phyloP scores from a whole-genome alignment of 345 rosid genomes.

The Fremontodendron californicum region DNA sequence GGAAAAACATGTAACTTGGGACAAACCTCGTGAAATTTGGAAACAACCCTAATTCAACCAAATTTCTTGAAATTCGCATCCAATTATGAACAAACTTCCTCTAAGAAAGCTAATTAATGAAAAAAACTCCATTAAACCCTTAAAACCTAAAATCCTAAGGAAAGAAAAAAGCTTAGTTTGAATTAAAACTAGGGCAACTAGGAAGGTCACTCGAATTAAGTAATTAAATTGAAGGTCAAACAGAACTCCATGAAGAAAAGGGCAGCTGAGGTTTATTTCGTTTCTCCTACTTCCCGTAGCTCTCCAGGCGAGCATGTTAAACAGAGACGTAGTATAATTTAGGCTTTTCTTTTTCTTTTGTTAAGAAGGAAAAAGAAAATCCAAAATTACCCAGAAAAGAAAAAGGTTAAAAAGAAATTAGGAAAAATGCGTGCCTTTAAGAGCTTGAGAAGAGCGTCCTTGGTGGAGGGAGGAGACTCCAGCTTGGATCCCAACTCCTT shows the following conservation, averaged over 20 bases:
- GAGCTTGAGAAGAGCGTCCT: conserved; percentile 78
- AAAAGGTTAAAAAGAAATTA: background rate
- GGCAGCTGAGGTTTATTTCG: background rate
- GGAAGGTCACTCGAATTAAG: background rate
- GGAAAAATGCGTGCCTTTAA: conserved; percentile 57
- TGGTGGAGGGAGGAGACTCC: conserved; percentile 57
- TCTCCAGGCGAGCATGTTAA: conserved; percentile 1
- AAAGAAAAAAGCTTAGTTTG: background rate
- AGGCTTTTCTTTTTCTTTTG: background rate
- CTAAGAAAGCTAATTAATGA: background rate
- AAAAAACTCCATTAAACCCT: background rate
- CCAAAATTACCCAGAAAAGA: conserved; percentile 23
- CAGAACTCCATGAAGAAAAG: background rate
- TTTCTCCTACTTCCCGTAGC: background rate
- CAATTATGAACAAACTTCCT: background rate
- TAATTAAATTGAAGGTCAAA: background rate
- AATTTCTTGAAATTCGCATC: background rate
- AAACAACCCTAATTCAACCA: conserved; percentile 27
- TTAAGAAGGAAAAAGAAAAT: conserved; percentile 3
- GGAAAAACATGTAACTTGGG: background rate
- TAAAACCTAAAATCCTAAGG: background rate
- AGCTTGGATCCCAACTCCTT: conserved; percentile 91
- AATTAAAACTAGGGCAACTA: conserved; percentile 21
- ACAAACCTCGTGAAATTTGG: background rate
- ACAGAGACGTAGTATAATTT: background rate